Base-by-base conservation (phyloP, 371 early-diverging fungal genomes). In the Coemansia linderi region DNA sequence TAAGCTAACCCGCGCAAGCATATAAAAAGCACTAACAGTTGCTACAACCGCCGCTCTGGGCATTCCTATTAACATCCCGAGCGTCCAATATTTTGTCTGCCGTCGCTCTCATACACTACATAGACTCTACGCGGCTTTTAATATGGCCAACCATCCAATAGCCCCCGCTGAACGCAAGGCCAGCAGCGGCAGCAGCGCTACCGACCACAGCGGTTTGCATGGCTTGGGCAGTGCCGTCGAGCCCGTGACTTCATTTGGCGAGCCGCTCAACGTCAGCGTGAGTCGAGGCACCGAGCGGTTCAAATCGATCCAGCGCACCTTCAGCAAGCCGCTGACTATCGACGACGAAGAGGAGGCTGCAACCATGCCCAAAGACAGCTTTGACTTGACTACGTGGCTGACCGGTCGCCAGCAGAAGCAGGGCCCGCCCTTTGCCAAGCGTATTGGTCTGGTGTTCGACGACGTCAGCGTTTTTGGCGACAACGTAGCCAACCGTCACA, bases 221-320 rank as follows among this genome's bases (percentile, higher is more conserved):
- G 54, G 54, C 3, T 17, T 12, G 13, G 39, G 52, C 13, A 40
- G 24, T 39, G 63, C 24, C 17, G 41, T n/a, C 46, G 77, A 76
- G 65, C 58, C 69, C 7, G 38, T 24, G 13, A 72, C 61, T 33
- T 74, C 79, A 9, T 79, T 79, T 66, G 80, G 80, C 19, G 80
- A 79, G 59, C 74, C 75, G 24, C 66, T 75, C n/a, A 63, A 69
- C 1, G 80, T 80, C 31, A 75, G 72, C 65, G 69, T 76, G 19
- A 54, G 65, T 17, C 65, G 66, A 15, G 77, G 73, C 10, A 76
- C 73, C 1, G 65, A 65, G 60, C 64, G 73, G 13, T 76, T 73
- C 58, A 41, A 60, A 19, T 76, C 77, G 27, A 76, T 80, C 37
- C 71, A 71, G 68, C 61, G 79, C 59, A 44, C 66, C 15, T 68